Evolutionary conservation across 225 moss, liverwort and hornwort genomes (phyloP), one percentile per base, ranked within the genome.

Genomic region (Polytrichum formosum): DNA sequence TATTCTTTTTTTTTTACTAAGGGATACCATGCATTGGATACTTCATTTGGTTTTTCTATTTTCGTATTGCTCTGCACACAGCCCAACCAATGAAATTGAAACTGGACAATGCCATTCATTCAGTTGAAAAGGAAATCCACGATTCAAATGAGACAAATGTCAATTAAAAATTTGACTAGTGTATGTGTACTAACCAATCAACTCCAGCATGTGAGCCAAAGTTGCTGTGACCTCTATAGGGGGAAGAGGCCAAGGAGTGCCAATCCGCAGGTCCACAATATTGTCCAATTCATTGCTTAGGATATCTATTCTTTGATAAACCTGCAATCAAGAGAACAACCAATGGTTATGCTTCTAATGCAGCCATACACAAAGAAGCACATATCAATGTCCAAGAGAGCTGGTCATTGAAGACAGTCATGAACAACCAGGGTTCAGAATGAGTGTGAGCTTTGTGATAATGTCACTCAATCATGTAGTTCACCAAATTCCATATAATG

Each of bases 211-310:
- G 77, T 98, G 97, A 35, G 78, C 91, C 70, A 98, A 80, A 2
- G 87, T 87, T 55, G 92, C 94, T 37, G 82, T 92, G 6, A 91
- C 55, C 75, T 92, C 89, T 29, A 92, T 53, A 19, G 88, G 67
- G 0, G 97, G 92, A 35, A 97, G 82, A 6, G 97, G 97, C 94
- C 97, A 98, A 1, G 94, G 97, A 63, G 86, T 80, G 30, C 84
- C 86, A 26, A 98, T 77, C 46, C 86, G 87, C 74, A 98, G 68
- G 73, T 98, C 94, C 71, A 98, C 94, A 61, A 98, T 85, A 66
- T 92, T 98, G 76, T 98, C 97, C 31, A 94, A 81, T 83, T 98
- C 92, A 37, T 78, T 79, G 74, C 54, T 85, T 31, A 59, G 56
- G 33, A 91, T 74, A 75, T 98, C 94, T 66, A 98, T 91, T 74